Conservation (phyloP, 768 basidiomycete genomes). For the Trametes coccinea region DNA sequence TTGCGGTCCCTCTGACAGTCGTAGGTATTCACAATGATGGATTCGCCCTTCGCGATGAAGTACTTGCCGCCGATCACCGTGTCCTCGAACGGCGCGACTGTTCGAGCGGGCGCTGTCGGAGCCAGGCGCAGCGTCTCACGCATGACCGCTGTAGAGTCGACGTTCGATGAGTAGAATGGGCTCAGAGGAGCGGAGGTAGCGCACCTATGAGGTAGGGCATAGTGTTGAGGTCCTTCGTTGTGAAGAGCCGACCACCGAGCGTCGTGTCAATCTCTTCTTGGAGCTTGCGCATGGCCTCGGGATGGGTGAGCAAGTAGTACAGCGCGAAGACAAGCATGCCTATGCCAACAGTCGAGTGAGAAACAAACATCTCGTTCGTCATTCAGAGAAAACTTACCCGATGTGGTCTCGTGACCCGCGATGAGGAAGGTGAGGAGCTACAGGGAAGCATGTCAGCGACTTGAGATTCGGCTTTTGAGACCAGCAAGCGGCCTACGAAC, state of each 20-base stretch:
- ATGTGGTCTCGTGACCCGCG: slow-evolving; percentile 45
- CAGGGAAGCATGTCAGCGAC: too few relatives aligned
- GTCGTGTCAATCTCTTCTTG: slow-evolving; percentile 48
- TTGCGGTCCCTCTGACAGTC: slow-evolving; percentile 40
- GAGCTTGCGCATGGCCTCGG: slow-evolving; percentile 43
- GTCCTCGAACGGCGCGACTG: slow-evolving; percentile 38
- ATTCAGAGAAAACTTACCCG: slow-evolving; percentile 26
- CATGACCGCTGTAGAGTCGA: slow-evolving; percentile 36
- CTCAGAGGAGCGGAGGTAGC: not conserved
- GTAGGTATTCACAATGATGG: slow-evolving; percentile 33
- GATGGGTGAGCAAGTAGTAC: slow-evolving; percentile 47
- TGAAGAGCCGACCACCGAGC: slow-evolving; percentile 40
- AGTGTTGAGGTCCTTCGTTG: slow-evolving; percentile 41
- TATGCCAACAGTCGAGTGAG: not conserved
- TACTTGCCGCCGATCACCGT: slow-evolving; percentile 44
- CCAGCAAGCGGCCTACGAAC: slow-evolving; percentile 24
- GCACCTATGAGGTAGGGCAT: slow-evolving; percentile 44
- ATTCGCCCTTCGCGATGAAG: slow-evolving; percentile 34
- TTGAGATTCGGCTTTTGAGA: not conserved
- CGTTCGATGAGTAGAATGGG: too few relatives aligned
- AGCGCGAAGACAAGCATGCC: slow-evolving; percentile 43
- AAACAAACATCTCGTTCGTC: not conserved
- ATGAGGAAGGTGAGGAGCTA: slow-evolving; percentile 52
- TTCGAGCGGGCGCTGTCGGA: slow-evolving; percentile 40
- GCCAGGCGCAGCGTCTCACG: slow-evolving; percentile 39